Base-by-base conservation (phyloP, 176 grass and related monocot species). In the Chrysopogon serrulatus region DNA sequence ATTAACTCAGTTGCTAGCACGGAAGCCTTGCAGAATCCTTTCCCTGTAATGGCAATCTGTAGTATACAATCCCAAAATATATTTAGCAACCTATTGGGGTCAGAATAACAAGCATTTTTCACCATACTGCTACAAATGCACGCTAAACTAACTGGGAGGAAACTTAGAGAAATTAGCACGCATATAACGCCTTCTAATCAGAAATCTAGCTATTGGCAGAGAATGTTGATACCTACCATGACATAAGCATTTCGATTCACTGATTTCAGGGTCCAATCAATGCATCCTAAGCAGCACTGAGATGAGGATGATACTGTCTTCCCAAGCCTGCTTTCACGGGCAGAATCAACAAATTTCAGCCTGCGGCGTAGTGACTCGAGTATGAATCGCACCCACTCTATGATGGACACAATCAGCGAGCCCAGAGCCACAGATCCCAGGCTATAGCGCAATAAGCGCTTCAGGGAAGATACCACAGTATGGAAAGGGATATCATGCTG, bases 31-130 rank as follows among this genome's bases (percentile, higher is more conserved):
- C 51, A 95, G 89, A 98, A 98, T 66, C 92, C 90, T 79, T 98
- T 98, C 79, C 95, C 95, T 49, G 95, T 98, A 34, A 95, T 95
- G 13, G 95, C 92, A 76, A 95, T 98, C 95, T 98, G 79, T 43
- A 79, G 16, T 43, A 57, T 73, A 0, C 9, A 35, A 49, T 34
- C 28, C 18, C 13, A 37, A 70, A 32, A 8, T 12, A 78, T 30
- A 78, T 44, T 51, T 83, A 1, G 13, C 21, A 64, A 54, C 49
- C 49, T 54, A 54, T 54, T 54, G 19, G 49, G 49, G 19, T 8
- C 15, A 65, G 5, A 71, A 43, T 16, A 42, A 15, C 14, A 21
- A 62, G 15, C 17, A 48, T 41, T 56, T 67, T 47, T 77, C 45
- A 68, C 39, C 17, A 17, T 41, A 67, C 24, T 21, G 57, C 17